Base-by-base conservation (phyloP, 441 rosid species). In the Erysimum cheiri region DNA sequence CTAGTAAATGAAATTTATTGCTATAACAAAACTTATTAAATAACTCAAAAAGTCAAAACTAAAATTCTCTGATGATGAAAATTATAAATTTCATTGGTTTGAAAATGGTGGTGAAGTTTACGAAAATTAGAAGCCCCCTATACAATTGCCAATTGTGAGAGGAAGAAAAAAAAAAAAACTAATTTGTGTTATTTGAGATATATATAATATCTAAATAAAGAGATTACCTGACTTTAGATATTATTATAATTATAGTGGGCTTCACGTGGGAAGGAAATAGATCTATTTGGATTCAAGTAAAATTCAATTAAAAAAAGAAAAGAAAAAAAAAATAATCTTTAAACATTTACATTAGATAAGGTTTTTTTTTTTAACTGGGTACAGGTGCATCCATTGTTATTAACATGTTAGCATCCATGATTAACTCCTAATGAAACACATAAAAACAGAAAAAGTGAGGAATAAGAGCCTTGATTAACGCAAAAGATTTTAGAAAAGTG, bases 401-500 rank as follows among this genome's bases (percentile, higher is more conserved):
- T 22, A 49, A 49, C 31, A 48, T 24, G 53, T 52, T 52, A 41
- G 31, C 11, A 52, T 11, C 29, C 24, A 43, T 40, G 35, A 60
- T 59, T 28, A 49, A 29, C 41, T 31, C 67, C 8, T 17, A n/a
- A n/a, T n/a, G n/a, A n/a, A n/a, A n/a, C n/a, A n/a, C n/a, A n/a
- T n/a, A n/a, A n/a, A n/a, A 36, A 14, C 33, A 44, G 4, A 13
- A 35, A 55, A 50, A 35, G 13, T 39, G 60, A 31, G 46, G 31
- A 57, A 65, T 32, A 31, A 32, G 53, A 57, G 71, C 77, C 71
- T 58, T 58, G 66, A 73, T 73, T 73, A 1, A 3, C 71, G 77
- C 61, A 65, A 47, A 19, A 64, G 24, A 57, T 24, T 72, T 72
- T 40, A 47, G 58, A 29, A 40, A 35, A 35, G 58, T 41, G 47